phyloP scores from a whole-genome alignment of 768 basidiomycete species.

The Lactarius hengduanensis region DNA sequence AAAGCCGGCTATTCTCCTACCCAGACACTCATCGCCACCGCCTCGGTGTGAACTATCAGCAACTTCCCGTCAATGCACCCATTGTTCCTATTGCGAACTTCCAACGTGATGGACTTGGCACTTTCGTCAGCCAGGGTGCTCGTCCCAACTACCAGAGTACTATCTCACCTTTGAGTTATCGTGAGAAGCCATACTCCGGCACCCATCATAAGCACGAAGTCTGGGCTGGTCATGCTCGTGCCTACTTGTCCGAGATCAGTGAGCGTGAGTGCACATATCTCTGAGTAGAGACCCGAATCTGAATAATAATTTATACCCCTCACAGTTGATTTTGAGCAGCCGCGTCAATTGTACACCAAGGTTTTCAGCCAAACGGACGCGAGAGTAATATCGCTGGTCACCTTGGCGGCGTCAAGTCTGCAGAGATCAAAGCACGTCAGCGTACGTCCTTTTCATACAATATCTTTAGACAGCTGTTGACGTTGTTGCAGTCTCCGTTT shows the following conservation, averaged over 20 bases:
- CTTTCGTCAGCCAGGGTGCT: conserved; percentile 74
- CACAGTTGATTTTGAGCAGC: conserved; percentile 83
- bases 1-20: conserved; percentile 94
- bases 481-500: conserved; percentile 12
- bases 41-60: conserved; percentile 77
- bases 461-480: conserved; percentile 53
- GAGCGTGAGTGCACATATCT: conserved; percentile 56
- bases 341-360: conserved; percentile 62
- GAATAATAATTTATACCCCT: conserved; percentile 8
- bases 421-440: conserved; percentile 59
- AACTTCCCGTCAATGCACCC: conserved; percentile 86
- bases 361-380: conserved; percentile 64
- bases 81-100: conserved; percentile 77
- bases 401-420: conserved; percentile 58
- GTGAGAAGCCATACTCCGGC: conserved; percentile 40
- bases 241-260: conserved; percentile 70
- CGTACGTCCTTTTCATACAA: conserved; percentile 45
- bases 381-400: conserved; percentile 64
- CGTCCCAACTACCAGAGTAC: conserved; percentile 88
- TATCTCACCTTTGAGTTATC: conserved; percentile 69
- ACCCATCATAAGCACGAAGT: conserved; percentile 57
- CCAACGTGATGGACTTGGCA: conserved; percentile 79
- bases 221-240: conserved; percentile 68
- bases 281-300: conserved; percentile 3
- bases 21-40: conserved; percentile 86